Conservation (phyloP, 345 rosid species). For the Brassica carinata region DNA sequence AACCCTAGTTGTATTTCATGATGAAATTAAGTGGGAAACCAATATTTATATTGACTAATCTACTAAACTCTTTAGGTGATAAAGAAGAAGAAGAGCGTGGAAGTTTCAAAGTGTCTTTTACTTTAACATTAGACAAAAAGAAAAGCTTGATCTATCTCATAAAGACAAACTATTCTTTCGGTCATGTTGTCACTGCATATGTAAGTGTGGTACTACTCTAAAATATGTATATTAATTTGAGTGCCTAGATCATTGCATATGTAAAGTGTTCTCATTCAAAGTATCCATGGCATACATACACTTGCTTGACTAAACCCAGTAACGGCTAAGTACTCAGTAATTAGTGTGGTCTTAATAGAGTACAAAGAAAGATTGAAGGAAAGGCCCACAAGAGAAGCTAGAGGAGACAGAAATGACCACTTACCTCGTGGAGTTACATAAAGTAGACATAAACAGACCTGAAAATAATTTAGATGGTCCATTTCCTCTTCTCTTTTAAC, state of each 20-base stretch:
- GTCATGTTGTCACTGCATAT: neutral
- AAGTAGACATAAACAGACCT: slow-evolving; percentile 39
- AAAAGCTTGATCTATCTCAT: slow-evolving; percentile 7
- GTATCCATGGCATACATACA: neutral
- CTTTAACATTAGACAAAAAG: slow-evolving; percentile 1
- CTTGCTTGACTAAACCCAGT: neutral
- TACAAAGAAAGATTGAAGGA: slow-evolving; percentile 11
- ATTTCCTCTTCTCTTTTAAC: slow-evolving; percentile 8
- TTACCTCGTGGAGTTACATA: slow-evolving; percentile 33
- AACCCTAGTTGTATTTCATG: slow-evolving; percentile 28
- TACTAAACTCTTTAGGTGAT: slow-evolving; percentile 13
- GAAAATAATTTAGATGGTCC: slow-evolving; percentile 29
- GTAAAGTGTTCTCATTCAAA: too few relatives aligned
- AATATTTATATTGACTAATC: slow-evolving; percentile 24
- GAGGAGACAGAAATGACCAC: slow-evolving; percentile 41
- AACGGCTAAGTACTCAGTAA: neutral
- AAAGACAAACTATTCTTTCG: slow-evolving; percentile 1
- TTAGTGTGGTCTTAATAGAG: neutral
- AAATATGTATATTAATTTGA: too few relatives aligned
- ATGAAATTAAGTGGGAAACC: slow-evolving; percentile 37
- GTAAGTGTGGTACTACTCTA: neutral
- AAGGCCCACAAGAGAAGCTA: slow-evolving; percentile 30
- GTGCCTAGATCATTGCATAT: too few relatives aligned
- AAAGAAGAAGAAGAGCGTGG: slow-evolving; percentile 23
- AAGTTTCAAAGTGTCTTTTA: slow-evolving; percentile 9